phyloP scores from a whole-genome alignment of 2,329 filamentous ascomycete genomes.

The Arthrobotrys musiformis region DNA sequence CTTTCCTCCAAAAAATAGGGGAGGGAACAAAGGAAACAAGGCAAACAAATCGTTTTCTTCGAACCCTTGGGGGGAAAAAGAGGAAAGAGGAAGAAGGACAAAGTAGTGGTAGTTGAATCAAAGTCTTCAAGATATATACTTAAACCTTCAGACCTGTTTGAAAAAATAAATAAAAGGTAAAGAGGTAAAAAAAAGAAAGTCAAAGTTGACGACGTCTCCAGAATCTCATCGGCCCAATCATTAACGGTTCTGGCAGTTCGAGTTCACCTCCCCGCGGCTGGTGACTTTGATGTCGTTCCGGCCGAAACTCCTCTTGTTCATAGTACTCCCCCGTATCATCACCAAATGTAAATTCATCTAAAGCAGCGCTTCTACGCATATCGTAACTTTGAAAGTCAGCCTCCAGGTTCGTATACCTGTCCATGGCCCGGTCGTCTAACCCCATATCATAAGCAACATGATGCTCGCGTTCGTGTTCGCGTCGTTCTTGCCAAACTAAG shows the following conservation, averaged over 20 bases:
- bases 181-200: too few species aligned
- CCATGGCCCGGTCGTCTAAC: background rate
- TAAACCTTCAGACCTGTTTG: too few species aligned
- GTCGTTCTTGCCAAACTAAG: too few species aligned
- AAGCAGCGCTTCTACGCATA: background rate
- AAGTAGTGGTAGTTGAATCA: too few species aligned
- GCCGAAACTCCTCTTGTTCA: background rate
- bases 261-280: background rate
- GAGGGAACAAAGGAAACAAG: too few species aligned
- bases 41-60: too few species aligned
- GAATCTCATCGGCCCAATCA: conserved; percentile 25
- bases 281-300: background rate
- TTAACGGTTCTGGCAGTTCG: background rate
- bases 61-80: too few species aligned
- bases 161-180: background rate
- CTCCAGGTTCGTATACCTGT: background rate
- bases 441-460: too few species aligned
- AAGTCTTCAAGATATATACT: too few species aligned
- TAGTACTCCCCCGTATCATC: background rate
- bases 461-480: background rate
- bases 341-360: background rate
- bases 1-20: too few species aligned
- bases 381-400: background rate
- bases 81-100: too few species aligned
- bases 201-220: conserved; percentile 42